These are phyloP conservation scores for Schizothecium vesticola DNA, from an alignment of 495 filamentous ascomycete species.

Conservation along the genomic window DNA sequence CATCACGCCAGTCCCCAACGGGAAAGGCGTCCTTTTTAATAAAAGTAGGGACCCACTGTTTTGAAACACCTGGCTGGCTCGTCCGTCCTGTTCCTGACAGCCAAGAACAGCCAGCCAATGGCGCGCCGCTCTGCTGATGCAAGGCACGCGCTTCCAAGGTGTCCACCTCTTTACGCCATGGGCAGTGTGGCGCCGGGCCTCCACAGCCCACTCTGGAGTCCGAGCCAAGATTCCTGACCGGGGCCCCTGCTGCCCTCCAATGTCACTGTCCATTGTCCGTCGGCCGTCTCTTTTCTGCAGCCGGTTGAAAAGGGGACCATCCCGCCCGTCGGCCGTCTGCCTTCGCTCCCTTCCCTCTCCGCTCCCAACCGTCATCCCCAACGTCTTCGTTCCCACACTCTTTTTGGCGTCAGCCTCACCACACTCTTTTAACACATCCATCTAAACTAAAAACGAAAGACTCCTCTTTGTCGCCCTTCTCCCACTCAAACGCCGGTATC, in stretches of 20 bases:
- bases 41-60: background rate
- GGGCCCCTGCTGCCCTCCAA: background rate
- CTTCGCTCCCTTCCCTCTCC: slow-evolving; percentile 17
- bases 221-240: background rate
- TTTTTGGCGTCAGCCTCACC: slow-evolving; percentile 32
- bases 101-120: background rate
- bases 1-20: background rate
- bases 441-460: background rate
- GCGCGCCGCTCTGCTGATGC: background rate
- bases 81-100: background rate
- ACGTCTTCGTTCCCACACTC: slow-evolving; percentile 28
- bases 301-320: slow-evolving; percentile 23
- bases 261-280: too few species aligned
- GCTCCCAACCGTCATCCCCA: slow-evolving; percentile 20
- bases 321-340: slow-evolving; percentile 15
- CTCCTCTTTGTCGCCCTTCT: slow-evolving; percentile 4
- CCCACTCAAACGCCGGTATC: slow-evolving; percentile 12
- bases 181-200: background rate
- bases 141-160: background rate
- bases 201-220: background rate
- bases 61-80: background rate
- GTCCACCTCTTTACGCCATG: too few species aligned
- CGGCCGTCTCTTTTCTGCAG: background rate
- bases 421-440: slow-evolving; percentile 25
- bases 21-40: background rate